phyloP scores from a whole-genome alignment of 306 rosid species.

The Prunus dulcis region DNA sequence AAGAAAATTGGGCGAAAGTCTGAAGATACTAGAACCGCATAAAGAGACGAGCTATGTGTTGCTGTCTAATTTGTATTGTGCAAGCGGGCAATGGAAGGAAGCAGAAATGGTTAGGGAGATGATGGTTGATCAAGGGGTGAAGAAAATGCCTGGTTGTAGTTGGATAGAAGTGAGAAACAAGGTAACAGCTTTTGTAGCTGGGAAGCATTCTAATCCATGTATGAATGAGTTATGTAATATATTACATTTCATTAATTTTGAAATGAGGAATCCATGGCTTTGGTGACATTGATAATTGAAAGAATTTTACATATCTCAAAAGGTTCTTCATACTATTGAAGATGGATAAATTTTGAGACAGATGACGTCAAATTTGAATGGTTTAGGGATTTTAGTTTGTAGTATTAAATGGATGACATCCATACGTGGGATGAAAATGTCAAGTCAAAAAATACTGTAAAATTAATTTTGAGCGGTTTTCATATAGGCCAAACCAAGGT shows the following conservation, averaged over 20 bases:
- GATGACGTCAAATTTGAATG: too few relatives aligned
- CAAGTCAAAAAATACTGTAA: too few relatives aligned
- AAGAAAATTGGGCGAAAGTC: conserved; percentile 42
- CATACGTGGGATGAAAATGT: too few relatives aligned
- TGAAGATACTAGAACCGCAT: conserved; percentile 45
- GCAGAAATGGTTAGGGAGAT: conserved; percentile 69
- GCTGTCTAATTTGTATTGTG: conserved; percentile 66
- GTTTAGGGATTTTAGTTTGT: too few relatives aligned
- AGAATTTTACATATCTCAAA: background rate
- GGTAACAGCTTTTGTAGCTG: conserved; percentile 66
- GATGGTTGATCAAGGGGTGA: conserved; percentile 67
- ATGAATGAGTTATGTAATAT: conserved; percentile 31
- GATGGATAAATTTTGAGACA: too few relatives aligned
- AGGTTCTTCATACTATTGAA: too few relatives aligned
- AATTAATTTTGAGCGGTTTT: too few relatives aligned
- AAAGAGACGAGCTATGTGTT: conserved; percentile 64
- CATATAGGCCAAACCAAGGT: too few relatives aligned
- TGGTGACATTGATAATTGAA: conserved; percentile 30
- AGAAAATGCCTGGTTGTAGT: conserved; percentile 83
- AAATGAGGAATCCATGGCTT: conserved; percentile 53
- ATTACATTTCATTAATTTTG: conserved; percentile 50
- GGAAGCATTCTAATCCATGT: conserved; percentile 44
- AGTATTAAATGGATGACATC: too few relatives aligned
- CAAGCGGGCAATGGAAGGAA: conserved; percentile 71
- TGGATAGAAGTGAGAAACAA: conserved; percentile 72